A percentile compares a stretch with the other conserved stretches of the same genome.
Conservation (phyloP, 306 rosid genomes). For the Corylus americana region DNA sequence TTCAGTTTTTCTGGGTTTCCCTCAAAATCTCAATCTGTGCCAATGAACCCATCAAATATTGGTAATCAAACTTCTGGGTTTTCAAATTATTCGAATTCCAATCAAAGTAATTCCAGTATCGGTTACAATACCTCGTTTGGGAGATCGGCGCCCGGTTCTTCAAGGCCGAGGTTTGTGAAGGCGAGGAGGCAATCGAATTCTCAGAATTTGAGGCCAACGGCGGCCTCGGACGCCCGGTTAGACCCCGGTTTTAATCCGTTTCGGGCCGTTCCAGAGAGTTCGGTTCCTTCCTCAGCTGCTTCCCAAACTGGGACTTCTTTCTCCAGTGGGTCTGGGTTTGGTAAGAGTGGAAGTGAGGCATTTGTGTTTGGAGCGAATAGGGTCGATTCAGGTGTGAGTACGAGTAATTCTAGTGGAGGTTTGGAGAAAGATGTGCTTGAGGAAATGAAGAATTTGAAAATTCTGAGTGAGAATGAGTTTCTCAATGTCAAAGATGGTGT, state of each 20-base stretch:
- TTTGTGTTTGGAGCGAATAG: constrained; percentile 38
- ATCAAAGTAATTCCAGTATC: constrained; percentile 27
- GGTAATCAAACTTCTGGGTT: constrained; percentile 45
- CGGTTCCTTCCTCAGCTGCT: constrained; percentile 15
- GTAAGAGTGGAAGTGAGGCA: constrained; percentile 33
- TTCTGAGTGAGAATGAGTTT: constrained; percentile 46
- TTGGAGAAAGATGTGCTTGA: constrained; percentile 41
- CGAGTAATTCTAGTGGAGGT: constrained; percentile 8
- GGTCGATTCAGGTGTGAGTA: constrained; percentile 20
- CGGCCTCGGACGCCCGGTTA: constrained; percentile 24
- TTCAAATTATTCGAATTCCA: constrained; percentile 41
- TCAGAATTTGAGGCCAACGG: constrained; percentile 38
- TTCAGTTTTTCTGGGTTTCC: constrained; percentile 27
- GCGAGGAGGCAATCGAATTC: constrained; percentile 53
- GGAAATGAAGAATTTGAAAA: constrained; percentile 48
- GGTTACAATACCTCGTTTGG: constrained; percentile 46
- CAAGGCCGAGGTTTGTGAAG: constrained; percentile 68
- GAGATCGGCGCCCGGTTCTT: constrained; percentile 46
- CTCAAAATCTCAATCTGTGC: constrained; percentile 19
- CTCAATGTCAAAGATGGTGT: constrained; percentile 23
- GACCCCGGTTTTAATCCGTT: constrained; percentile 55
- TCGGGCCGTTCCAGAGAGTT: constrained; percentile 26
- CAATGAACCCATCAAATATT: constrained; percentile 58
- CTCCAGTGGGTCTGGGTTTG: constrained; percentile 27
- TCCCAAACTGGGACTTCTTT: constrained; percentile 23